These are phyloP conservation scores for Penstemon barbatus DNA, from an alignment of 257 asterid species.

Conservation along the genomic window DNA sequence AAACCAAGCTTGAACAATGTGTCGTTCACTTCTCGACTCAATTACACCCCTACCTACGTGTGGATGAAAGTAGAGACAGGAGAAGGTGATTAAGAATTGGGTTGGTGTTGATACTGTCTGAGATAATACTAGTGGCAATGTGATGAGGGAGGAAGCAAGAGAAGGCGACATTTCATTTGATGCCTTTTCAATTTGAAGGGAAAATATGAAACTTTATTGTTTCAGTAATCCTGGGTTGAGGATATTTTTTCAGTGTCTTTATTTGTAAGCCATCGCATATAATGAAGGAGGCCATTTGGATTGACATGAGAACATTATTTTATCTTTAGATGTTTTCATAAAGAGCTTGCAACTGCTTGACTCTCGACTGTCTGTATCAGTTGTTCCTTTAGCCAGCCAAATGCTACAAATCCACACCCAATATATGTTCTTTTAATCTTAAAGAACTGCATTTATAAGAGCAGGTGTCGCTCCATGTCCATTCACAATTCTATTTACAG, in stretches of 20 bases:
- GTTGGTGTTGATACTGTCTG: not conserved
- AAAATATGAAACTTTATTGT: not conserved
- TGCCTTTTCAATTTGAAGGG: not conserved
- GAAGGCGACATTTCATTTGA: not conserved
- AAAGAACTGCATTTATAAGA: conserved; percentile 1
- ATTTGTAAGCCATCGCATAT: not conserved
- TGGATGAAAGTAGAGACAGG: not conserved
- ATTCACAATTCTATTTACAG: not conserved
- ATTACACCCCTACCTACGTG: not conserved
- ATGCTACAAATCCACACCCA: not conserved
- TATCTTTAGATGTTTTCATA: not conserved
- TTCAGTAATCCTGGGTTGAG: not conserved
- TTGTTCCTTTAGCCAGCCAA: not conserved
- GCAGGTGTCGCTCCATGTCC: not conserved
- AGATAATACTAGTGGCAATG: not conserved
- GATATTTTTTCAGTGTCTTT: not conserved
- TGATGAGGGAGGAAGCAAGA: not conserved
- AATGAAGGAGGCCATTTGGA: not conserved
- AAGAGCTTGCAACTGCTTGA: not conserved
- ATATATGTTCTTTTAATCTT: not conserved
- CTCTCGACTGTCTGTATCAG: not conserved
- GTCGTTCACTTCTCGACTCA: too few species aligned
- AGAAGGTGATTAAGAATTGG: not conserved
- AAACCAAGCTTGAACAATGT: too few species aligned
- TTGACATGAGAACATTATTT: not conserved